These are phyloP conservation scores for Fraxinus albicans DNA, from an alignment of 305 asterid genomes.

Conservation along the genomic window DNA sequence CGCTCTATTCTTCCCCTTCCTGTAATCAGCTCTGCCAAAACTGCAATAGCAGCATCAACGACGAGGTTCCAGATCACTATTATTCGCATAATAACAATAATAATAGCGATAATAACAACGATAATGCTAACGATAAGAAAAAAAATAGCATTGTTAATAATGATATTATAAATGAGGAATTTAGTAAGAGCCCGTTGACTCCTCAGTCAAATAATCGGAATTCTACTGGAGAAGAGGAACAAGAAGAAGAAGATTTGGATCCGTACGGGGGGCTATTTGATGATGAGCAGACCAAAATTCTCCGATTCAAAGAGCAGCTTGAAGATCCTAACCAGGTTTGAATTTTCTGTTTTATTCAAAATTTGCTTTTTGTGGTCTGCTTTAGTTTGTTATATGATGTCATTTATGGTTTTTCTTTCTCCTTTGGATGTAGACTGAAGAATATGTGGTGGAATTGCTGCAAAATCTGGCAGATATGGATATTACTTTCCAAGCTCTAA, in stretches of 20 bases:
- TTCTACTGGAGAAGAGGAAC: slow-evolving; percentile 36
- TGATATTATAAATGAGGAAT: slow-evolving; percentile 28
- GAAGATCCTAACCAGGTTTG: slow-evolving; percentile 71
- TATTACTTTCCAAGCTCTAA: slow-evolving; percentile 75
- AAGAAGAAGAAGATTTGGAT: slow-evolving; percentile 57
- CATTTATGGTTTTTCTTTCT: neutral
- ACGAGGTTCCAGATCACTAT: slow-evolving; percentile 28
- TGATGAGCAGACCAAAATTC: slow-evolving; percentile 69
- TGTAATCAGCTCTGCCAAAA: slow-evolving; percentile 40
- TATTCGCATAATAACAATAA: slow-evolving; percentile 9
- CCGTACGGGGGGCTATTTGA: slow-evolving; percentile 70
- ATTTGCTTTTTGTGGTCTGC: neutral
- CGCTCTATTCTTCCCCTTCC: slow-evolving; percentile 49
- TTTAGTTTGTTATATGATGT: neutral
- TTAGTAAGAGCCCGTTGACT: slow-evolving; percentile 67
- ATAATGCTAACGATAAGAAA: slow-evolving; percentile 18
- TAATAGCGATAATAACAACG: slow-evolving; percentile 2
- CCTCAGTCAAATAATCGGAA: slow-evolving; percentile 67
- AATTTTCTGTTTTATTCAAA: neutral
- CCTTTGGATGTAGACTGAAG: slow-evolving; percentile 55
- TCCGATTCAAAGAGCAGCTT: slow-evolving; percentile 68
- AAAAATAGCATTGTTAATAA: slow-evolving; percentile 18
- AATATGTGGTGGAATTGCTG: slow-evolving; percentile 63
- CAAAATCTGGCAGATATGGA: slow-evolving; percentile 86
- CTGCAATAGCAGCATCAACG: slow-evolving; percentile 43